Percentiles rank a stretch among this genome's conserved stretches.
Evolutionary conservation across 257 asterid genomes (phyloP).

Genomic region (Paulownia fortunei): DNA sequence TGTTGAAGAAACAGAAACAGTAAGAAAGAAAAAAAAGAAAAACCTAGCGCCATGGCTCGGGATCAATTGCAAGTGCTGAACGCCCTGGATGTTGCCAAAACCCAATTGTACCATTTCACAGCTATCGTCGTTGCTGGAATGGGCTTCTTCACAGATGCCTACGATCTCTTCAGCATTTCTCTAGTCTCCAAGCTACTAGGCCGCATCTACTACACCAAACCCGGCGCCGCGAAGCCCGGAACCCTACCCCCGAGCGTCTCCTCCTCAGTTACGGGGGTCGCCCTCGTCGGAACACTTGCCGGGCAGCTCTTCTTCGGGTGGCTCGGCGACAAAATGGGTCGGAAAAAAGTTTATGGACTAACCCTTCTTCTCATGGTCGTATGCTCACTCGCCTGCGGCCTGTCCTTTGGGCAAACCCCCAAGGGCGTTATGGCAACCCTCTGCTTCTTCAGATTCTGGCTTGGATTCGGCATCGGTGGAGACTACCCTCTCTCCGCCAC

Average conservation of each 20-base stretch:
- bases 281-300: conserved; percentile 54
- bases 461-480: conserved; percentile 67
- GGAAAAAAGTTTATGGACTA: conserved; percentile 58
- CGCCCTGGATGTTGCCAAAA: conserved; percentile 54
- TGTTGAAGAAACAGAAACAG: neutral
- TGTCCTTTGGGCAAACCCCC: conserved; percentile 48
- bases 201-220: conserved; percentile 44
- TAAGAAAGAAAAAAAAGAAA: neutral
- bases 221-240: conserved; percentile 36
- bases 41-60: conserved; percentile 29
- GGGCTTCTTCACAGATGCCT: conserved; percentile 61
- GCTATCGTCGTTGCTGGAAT: conserved; percentile 57
- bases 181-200: conserved; percentile 44
- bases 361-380: conserved; percentile 53
- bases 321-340: conserved; percentile 64
- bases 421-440: conserved; percentile 56
- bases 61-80: conserved; percentile 48
- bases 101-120: conserved; percentile 55
- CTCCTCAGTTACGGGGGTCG: conserved; percentile 53
- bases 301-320: too few species aligned
- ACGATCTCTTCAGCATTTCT: conserved; percentile 51
- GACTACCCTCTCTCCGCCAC: conserved; percentile 71
- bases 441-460: conserved; percentile 64
- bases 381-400: conserved; percentile 53
- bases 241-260: conserved; percentile 41